Evolutionary conservation across 225 moss, liverwort and hornwort species (phyloP).

Genomic region (Ulota crispa): DNA sequence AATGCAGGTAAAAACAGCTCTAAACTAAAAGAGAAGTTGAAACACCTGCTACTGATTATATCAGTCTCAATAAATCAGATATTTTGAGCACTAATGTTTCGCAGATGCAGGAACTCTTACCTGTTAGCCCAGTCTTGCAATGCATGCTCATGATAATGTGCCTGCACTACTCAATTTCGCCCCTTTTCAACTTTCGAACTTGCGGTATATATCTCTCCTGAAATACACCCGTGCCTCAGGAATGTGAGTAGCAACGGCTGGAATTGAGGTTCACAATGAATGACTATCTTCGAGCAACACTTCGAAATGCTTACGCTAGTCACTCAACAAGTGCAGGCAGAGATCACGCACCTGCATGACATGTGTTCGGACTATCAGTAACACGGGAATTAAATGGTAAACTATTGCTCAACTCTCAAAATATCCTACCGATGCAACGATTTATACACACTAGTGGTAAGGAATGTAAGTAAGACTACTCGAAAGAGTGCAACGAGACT

Average conservation of each 20-base stretch:
- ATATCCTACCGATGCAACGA: background rate
- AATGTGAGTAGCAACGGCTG: background rate
- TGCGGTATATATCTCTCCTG: background rate
- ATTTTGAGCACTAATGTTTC: background rate
- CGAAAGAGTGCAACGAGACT: background rate
- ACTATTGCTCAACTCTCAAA: background rate
- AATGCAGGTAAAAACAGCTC: conserved; percentile 13
- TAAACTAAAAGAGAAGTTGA: background rate
- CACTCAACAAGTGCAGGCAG: conserved; percentile 11
- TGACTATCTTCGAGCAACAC: background rate
- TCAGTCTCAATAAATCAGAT: background rate
- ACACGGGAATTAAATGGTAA: background rate
- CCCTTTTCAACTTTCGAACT: background rate
- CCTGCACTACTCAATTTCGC: background rate
- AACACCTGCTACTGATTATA: background rate
- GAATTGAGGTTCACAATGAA: background rate
- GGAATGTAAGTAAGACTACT: background rate
- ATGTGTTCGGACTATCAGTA: conserved; percentile 13
- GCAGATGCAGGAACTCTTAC: conserved; percentile 6
- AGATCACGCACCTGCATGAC: conserved; percentile 27
- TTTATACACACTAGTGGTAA: background rate
- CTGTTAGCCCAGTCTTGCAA: conserved; percentile 9
- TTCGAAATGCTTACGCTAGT: background rate
- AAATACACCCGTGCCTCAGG: background rate
- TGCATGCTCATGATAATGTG: conserved; percentile 23